Base-by-base conservation (phyloP, 208 protist genomes). In the Porcisia deanei region DNA sequence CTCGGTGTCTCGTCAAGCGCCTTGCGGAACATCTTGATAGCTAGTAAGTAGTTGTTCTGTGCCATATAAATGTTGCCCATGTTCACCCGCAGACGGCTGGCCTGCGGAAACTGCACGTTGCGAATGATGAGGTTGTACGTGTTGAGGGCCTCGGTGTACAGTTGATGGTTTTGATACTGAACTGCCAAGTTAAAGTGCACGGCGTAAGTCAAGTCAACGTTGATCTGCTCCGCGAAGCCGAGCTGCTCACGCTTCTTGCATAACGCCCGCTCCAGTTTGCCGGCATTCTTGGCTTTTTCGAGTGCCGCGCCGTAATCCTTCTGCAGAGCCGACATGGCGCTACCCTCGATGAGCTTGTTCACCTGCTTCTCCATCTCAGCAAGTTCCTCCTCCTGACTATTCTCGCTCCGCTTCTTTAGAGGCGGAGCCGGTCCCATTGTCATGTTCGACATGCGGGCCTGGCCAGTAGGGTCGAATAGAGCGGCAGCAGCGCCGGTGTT, bases 41-140 rank as follows among this genome's bases (percentile, higher is more conserved):
- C 98, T 18, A 97, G 79, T 18, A 96, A 84, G 83, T 98, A 99
- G 77, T 99, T 98, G 70, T 98, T 93, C 89, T 99, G 96, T 55
- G 97, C 93, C 65, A 94, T 98, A 86, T 99, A 99, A 68, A 99
- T 99, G 94, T 99, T 99, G 75, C 98, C 98, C 91, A 99, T 99
- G 85, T 99, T 99, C 47, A 99, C 98, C 25, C 98, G 94, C 68
- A 99, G 91, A 34, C 98, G 92, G 25, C 95, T 87, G 2, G 88
- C 88, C 74, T 98, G 90, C 20, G 93, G 89, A 81, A 97, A 99
- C 77, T 98, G 93, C 67, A 98, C 96, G 85, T 98, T 99, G 76
- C 94, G 95, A 30, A 99, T 94, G 75, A 99, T 98, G 52, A 98
- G 72, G 54, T 89, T 91, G 91, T 99, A 99, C 55, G 95, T 98